Base-by-base conservation (phyloP, 768 basidiomycete species). In the Termitomyces sp. region DNA sequence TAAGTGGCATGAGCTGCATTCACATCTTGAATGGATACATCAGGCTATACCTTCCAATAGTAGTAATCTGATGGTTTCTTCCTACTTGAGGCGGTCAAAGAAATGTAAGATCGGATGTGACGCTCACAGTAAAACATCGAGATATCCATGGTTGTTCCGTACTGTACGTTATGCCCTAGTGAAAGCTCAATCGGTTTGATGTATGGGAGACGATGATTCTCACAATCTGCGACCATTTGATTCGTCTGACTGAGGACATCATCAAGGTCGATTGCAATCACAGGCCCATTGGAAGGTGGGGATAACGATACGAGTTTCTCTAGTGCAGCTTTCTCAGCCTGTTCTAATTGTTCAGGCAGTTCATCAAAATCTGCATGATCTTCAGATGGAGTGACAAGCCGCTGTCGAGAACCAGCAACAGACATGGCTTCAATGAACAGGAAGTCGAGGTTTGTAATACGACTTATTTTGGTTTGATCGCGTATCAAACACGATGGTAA, bases 161-260 rank as follows among this genome's bases (percentile, higher is more conserved):
- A 84, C 9, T 66, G 67, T 24, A 78, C 76, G 59, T 89, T 89
- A 63, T 89, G 88, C 87, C 88, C 88, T 89, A 58, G 6, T 31
- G 27, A 36, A 27, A 30, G 22, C 22, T 61, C 18, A 0, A 41
- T 52, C 39, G 6, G 22, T 22, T 39, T 46, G 45, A 2, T 0
- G n/a, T 30, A 31, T 20, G 18, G 22, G 39, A 18, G 20, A 36
- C 41, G 44, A 18, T 41, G 36, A 55, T 44, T 16, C 83, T 65
- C 68, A 87, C 88, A 90, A 39, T 81, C 65, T 16, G 81, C 79
- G 20, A 88, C 76, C 24, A 72, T 70, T 41, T 71, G 60, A 68
- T 89, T 90, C n/a, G 87, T 89, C 66, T 79, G 69, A 60, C 82
- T 75, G 57, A 89, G 71, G 39, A 89, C 87, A 71, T 89, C 88